phyloP scores from a whole-genome alignment of 139 green algal species.

The Deuterostichococcus epilithicus region DNA sequence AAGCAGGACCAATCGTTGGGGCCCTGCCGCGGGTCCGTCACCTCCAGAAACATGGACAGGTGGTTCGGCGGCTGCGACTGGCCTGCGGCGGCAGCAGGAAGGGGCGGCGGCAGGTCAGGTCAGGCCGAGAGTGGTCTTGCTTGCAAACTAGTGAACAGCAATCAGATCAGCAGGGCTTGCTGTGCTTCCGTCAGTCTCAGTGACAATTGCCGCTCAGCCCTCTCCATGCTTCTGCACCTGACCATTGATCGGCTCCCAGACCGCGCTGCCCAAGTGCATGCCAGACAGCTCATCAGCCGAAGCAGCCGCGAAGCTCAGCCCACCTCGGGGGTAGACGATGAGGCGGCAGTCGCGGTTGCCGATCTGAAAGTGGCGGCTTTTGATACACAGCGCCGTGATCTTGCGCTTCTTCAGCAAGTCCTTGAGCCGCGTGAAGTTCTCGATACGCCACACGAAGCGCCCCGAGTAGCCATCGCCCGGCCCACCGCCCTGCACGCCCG shows the following conservation, averaged over 20 bases:
- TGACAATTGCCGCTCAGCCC: too few relatives aligned
- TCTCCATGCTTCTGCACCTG: too few relatives aligned
- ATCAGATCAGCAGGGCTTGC: too few relatives aligned
- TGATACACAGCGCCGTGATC: conserved; percentile 76
- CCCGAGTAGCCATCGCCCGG: conserved; percentile 40
- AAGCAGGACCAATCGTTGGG: conserved; percentile 61
- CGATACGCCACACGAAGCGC: conserved; percentile 65
- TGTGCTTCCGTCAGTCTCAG: too few relatives aligned
- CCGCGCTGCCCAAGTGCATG: not conserved
- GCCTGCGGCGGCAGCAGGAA: conserved; percentile 29
- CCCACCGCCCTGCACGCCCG: conserved; percentile 11
- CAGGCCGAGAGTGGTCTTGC: too few relatives aligned
- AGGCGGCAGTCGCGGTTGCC: conserved; percentile 58
- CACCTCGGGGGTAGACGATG: conserved; percentile 67
- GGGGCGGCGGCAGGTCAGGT: not conserved
- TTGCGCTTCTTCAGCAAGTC: conserved; percentile 79
- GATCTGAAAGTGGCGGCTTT: conserved; percentile 60
- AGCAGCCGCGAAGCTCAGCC: not conserved
- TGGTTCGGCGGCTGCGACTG: conserved; percentile 59
- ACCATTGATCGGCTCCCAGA: too few relatives aligned
- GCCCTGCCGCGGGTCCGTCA: conserved; percentile 43
- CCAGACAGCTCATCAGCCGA: not conserved
- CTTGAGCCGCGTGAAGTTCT: conserved; percentile 75
- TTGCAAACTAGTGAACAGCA: too few relatives aligned
- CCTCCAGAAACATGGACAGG: conserved; percentile 73